Evolutionary conservation across 1,284 basidiomycete genomes (phyloP), one percentile per base, ranked within the genome.

Genomic region (Ustilago cynodontis): DNA sequence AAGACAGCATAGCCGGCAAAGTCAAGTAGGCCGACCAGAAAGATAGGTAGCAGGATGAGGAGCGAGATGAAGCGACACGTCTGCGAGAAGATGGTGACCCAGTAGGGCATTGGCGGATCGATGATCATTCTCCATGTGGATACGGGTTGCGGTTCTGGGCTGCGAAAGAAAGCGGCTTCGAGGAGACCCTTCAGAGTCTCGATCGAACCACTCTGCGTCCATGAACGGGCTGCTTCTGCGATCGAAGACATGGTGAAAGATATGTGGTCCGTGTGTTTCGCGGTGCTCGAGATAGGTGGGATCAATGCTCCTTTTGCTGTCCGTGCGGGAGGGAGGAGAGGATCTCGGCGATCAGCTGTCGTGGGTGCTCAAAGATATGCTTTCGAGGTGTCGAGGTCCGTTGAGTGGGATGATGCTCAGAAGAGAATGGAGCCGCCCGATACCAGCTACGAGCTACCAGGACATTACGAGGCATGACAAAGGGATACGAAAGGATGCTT

Each of bases 1-100:
- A 83, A 79, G 9, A 83, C 79, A 9, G 80, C 80, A 43, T 83
- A 83, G 5, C 80, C 80, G 37, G 81, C 81, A 65, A 83, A 82
- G 59, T 83, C 81, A 18, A 79, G 41, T 1, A 77, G 24, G 13
- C 63, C 68, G n/a, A 82, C 62, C 41, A 81, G 5, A 8, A 81
- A 51, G 65, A 82, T 71, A 13, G 80, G 80, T 1, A 79, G 70
- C 6, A 82, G 45, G 51, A 82, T 79, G 49, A 79, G 65, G 14
- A 79, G 35, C 37, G 79, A 71, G 37, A 78, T 67, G 54, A 76
- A 10, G 35, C 79, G 67, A 39, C 65, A 80, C 16, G 60, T n/a
- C 20, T 66, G 70, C 0, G 54, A 63, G 41, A 72, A 73, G 39
- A 70, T 9, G 9, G 45, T 64, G 45, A 71, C 35, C 45, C 45